Percentiles rank a stretch among this genome's conserved stretches.
Conservation (phyloP, 163 green algal species). For the Chlorella variabilis region DNA sequence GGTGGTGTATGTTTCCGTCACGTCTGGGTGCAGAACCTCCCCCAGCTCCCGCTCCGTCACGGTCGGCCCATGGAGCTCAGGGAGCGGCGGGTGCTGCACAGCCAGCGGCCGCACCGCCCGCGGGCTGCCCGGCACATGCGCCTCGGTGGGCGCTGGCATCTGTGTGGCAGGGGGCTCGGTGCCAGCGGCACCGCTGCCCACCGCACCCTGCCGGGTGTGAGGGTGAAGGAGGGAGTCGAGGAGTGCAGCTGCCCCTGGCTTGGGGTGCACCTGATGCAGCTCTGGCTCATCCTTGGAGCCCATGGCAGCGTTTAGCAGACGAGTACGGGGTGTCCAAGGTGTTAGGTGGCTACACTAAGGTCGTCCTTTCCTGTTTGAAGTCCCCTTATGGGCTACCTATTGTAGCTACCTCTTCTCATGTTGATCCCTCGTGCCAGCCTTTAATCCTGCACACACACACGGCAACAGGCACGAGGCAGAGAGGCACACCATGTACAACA, state of each 20-base stretch:
- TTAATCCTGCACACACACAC: background rate
- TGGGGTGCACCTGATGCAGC: background rate
- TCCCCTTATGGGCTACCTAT: background rate
- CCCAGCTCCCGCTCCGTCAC: slow-evolving; percentile 12
- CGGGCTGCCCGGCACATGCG: background rate
- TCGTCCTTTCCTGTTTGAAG: no score
- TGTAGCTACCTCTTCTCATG: background rate
- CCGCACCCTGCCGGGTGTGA: no score
- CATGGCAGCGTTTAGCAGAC: background rate
- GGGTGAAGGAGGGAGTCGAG: background rate
- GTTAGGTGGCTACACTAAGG: no score
- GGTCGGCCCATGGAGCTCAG: background rate
- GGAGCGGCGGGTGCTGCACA: background rate
- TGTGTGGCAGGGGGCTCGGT: background rate
- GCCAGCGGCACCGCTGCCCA: no score
- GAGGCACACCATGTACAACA: no score
- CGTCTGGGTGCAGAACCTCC: slow-evolving; percentile 1
- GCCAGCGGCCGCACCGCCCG: no score
- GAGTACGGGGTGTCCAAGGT: background rate
- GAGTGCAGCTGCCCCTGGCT: background rate
- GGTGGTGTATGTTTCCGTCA: background rate
- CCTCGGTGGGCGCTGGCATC: background rate
- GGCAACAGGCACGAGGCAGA: no score
- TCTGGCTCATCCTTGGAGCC: background rate
- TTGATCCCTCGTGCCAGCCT: background rate